Evolutionary conservation across 129 eudicot genomes (phyloP).

Genomic region (Flaveria ramosissima): DNA sequence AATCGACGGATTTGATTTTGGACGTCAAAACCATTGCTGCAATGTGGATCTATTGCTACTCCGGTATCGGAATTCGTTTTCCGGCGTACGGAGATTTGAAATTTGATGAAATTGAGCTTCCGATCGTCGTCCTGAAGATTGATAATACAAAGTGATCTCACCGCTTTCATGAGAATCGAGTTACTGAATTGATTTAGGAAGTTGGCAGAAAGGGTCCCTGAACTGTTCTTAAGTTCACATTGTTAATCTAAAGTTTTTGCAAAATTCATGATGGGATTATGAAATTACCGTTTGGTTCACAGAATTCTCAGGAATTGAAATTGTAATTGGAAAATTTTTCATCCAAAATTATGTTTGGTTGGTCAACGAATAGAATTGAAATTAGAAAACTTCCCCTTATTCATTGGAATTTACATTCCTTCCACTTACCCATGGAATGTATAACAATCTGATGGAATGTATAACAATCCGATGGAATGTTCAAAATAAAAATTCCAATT

Average conservation of each 20-base stretch:
- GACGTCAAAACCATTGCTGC: slow-evolving; percentile 54
- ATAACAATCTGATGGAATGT: too few species aligned
- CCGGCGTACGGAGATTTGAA: slow-evolving; percentile 1
- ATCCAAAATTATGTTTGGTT: too few species aligned
- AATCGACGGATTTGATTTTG: slow-evolving; percentile 83
- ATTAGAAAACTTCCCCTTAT: too few species aligned
- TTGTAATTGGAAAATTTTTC: too few species aligned
- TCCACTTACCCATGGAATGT: too few species aligned
- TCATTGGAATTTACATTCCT: too few species aligned
- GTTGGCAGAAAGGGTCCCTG: slow-evolving; percentile 18
- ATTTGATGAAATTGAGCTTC: slow-evolving; percentile 7
- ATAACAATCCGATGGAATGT: too few species aligned
- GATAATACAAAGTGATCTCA: slow-evolving; percentile 2
- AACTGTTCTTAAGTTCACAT: neutral
- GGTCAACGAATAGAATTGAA: too few species aligned
- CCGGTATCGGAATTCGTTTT: slow-evolving; percentile 15
- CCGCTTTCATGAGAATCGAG: slow-evolving; percentile 20
- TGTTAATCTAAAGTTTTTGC: neutral
- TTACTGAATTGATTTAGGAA: slow-evolving; percentile 4
- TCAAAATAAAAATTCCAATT: too few species aligned
- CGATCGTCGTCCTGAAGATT: slow-evolving; percentile 11
- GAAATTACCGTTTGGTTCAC: too few species aligned
- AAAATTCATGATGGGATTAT: too few species aligned
- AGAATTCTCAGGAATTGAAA: too few species aligned
- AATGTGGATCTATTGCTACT: slow-evolving; percentile 17